phyloP scores from a whole-genome alignment of 139 green algal species.

The Coelastrella sp. region DNA sequence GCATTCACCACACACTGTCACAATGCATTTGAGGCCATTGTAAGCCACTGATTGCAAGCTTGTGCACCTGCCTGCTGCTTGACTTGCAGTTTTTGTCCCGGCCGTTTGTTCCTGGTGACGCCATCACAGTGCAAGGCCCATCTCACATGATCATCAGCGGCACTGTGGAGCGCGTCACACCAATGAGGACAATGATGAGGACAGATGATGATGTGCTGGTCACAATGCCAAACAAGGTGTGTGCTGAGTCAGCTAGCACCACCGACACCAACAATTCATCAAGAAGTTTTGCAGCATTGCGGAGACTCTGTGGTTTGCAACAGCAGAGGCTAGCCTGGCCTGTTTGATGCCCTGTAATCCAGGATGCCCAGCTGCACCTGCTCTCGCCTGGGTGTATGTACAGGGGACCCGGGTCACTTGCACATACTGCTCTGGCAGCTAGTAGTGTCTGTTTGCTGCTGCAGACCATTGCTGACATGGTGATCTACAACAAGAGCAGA shows the following conservation, averaged over 20 bases:
- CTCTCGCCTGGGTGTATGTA: too few species aligned
- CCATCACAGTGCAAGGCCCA: conserved; percentile 7
- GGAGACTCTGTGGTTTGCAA: not conserved
- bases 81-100: conserved; percentile 27
- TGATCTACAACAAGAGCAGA: conserved; percentile 36
- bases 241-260: not conserved
- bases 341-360: too few species aligned
- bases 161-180: conserved; percentile 13
- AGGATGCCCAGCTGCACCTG: too few species aligned
- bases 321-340: not conserved
- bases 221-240: conserved; percentile 38
- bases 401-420: too few species aligned
- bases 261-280: not conserved
- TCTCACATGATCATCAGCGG: conserved; percentile 18
- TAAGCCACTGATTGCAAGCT: too few species aligned
- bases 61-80: not conserved
- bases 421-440: not conserved
- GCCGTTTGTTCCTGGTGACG: conserved; percentile 25
- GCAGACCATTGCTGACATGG: conserved; percentile 31
- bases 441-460: too few species aligned
- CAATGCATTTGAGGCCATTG: too few species aligned
- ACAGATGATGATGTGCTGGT: conserved; percentile 46
- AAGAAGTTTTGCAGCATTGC: not conserved
- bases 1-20: too few species aligned
- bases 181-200: conserved; percentile 29